Percentiles rank a stretch among this genome's conserved stretches.
Conservation (phyloP, 345 rosid species). For the Rhodamnia argentea region DNA sequence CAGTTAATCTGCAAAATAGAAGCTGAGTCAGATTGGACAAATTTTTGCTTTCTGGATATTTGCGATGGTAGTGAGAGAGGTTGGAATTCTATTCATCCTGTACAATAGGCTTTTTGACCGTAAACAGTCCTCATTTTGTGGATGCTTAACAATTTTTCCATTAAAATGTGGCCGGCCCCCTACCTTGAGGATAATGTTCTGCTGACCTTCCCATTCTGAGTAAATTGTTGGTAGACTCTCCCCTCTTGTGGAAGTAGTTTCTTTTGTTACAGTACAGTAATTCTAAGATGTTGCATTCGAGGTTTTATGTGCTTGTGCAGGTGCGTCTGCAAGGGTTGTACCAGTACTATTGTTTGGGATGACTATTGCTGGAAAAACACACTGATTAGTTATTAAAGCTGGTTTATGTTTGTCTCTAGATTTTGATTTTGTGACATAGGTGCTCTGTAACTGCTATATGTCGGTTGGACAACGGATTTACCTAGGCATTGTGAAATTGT, state of each 20-base stretch:
- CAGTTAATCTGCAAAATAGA: not conserved
- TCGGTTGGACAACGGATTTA: not conserved
- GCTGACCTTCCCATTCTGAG: not conserved
- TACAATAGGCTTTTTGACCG: not conserved
- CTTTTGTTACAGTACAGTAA: not conserved
- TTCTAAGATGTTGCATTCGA: not conserved
- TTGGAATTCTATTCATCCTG: not conserved
- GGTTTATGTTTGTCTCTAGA: not conserved
- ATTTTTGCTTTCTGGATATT: not conserved
- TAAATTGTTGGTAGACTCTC: not conserved
- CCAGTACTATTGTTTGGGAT: not conserved
- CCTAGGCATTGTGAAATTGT: not conserved
- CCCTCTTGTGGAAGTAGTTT: not conserved
- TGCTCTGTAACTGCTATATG: not conserved
- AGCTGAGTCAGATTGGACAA: not conserved
- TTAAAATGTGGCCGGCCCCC: not conserved
- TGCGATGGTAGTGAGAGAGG: not conserved
- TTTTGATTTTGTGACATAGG: not conserved
- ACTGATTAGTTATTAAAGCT: not conserved
- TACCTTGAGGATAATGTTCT: not conserved
- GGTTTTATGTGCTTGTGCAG: not conserved
- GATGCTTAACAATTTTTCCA: not conserved
- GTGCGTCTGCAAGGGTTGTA: not conserved
- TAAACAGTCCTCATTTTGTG: slow-evolving; percentile 1
- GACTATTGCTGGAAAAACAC: not conserved